Evolutionary conservation across 1,139 yeast genomes (phyloP).

Genomic region (Meyerozyma smithsonii): DNA sequence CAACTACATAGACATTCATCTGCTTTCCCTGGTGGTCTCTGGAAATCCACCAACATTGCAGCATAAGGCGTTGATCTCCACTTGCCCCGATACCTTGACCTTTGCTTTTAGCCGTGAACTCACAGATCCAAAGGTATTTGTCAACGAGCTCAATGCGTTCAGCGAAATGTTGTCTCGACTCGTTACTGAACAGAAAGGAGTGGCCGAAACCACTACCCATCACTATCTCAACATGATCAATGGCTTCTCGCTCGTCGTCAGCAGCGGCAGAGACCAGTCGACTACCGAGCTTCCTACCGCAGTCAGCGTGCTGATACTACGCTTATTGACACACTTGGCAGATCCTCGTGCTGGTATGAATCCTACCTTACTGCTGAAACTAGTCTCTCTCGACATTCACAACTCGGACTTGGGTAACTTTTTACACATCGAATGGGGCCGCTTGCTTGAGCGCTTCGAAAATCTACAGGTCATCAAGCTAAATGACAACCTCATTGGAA

Average conservation of each 20-base stretch:
- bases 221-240: slow-evolving; percentile 1
- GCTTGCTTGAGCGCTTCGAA: slow-evolving; percentile 22
- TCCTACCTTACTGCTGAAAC: slow-evolving; percentile 1
- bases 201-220: background rate
- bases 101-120: background rate
- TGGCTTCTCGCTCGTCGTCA: background rate
- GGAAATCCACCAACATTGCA: background rate
- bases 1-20: background rate
- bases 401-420: slow-evolving; percentile 23
- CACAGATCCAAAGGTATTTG: background rate
- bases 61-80: background rate
- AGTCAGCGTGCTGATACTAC: background rate
- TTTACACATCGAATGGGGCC: slow-evolving; percentile 31
- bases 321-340: background rate
- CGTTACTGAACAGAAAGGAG: background rate
- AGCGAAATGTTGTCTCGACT: background rate
- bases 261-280: background rate
- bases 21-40: background rate
- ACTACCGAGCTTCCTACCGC: slow-evolving; percentile 1
- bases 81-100: background rate
- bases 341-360: background rate
- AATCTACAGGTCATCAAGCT: slow-evolving; percentile 22
- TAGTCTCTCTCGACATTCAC: background rate
- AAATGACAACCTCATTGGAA: slow-evolving; percentile 22
- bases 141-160: background rate